A percentile compares a stretch with the other conserved stretches of the same genome.
These are phyloP conservation scores for Colletotrichum chrysophilum DNA, from an alignment of 2,329 filamentous ascomycete genomes.

Conservation along the genomic window DNA sequence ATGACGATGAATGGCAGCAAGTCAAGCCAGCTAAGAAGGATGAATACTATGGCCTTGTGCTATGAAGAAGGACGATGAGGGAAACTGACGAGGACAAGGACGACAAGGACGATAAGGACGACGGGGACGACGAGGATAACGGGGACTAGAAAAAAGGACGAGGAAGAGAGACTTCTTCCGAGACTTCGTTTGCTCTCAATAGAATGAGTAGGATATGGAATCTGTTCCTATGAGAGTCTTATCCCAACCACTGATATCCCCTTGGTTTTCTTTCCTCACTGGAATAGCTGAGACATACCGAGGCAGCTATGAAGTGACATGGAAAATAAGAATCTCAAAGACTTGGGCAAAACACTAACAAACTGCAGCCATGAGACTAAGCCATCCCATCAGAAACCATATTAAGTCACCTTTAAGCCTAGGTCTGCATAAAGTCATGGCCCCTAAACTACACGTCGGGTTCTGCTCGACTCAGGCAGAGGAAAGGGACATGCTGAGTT, in stretches of 20 bases:
- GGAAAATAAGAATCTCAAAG: rapidly evolving
- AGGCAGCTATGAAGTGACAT: background rate
- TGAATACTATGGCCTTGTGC: too few species aligned
- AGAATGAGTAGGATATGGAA: background rate
- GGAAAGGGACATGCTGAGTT: background rate
- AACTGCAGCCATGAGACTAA: background rate
- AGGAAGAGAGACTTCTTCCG: background rate
- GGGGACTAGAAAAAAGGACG: background rate
- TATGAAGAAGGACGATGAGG: background rate
- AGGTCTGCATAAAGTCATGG: background rate
- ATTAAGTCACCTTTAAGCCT: background rate
- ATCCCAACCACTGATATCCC: background rate
- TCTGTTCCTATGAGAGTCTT: background rate
- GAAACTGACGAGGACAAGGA: background rate
- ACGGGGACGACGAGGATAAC: background rate
- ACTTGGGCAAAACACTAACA: background rate
- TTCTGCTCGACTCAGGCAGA: background rate
- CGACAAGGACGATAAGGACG: rapidly evolving
- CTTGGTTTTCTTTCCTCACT: background rate
- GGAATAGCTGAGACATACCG: background rate
- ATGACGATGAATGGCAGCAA: too few species aligned
- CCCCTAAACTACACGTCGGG: background rate
- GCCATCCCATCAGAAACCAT: background rate
- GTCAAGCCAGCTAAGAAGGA: too few species aligned
- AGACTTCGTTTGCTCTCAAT: background rate